Conservation (phyloP, 257 asterid species). For the Solanum stenotomum region DNA sequence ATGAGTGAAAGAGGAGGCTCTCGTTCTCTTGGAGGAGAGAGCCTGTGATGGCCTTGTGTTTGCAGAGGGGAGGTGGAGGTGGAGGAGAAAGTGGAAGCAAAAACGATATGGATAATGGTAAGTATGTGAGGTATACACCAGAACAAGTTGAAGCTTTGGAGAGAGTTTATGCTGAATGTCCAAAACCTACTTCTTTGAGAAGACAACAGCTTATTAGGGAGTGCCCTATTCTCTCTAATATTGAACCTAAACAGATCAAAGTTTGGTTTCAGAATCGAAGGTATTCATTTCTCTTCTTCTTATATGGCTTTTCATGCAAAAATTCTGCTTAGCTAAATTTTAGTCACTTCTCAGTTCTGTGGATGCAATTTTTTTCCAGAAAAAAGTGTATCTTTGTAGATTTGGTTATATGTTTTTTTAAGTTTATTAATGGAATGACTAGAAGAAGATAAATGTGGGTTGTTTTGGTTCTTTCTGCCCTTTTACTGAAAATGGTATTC, state of each 20-base stretch:
- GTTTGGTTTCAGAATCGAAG: conserved; percentile 99
- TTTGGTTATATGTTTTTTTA: not conserved
- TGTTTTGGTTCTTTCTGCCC: not conserved
- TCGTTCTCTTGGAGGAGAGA: conserved; percentile 69
- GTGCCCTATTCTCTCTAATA: conserved; percentile 74
- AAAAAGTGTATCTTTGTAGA: not conserved
- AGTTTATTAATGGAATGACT: not conserved
- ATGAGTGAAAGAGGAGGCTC: conserved; percentile 79
- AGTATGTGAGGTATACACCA: conserved; percentile 93
- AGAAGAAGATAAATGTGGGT: conserved; percentile 6
- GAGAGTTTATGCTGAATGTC: conserved; percentile 85
- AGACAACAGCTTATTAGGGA: conserved; percentile 94
- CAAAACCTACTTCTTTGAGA: conserved; percentile 87
- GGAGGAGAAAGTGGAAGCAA: conserved; percentile 28
- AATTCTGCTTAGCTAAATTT: not conserved
- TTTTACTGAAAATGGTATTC: not conserved
- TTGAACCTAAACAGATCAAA: conserved; percentile 97
- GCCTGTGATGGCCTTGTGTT: conserved; percentile 44
- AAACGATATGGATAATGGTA: conserved; percentile 75
- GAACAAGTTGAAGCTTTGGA: conserved; percentile 98
- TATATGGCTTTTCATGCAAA: too few relatives aligned
- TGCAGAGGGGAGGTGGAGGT: conserved; percentile 32
- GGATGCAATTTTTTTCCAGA: too few relatives aligned
- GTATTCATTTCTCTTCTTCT: conserved; percentile 3
- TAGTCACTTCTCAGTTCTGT: too few relatives aligned